phyloP scores from a whole-genome alignment of 1,139 yeast genomes.

The Keqinozyma sinolaborantium region DNA sequence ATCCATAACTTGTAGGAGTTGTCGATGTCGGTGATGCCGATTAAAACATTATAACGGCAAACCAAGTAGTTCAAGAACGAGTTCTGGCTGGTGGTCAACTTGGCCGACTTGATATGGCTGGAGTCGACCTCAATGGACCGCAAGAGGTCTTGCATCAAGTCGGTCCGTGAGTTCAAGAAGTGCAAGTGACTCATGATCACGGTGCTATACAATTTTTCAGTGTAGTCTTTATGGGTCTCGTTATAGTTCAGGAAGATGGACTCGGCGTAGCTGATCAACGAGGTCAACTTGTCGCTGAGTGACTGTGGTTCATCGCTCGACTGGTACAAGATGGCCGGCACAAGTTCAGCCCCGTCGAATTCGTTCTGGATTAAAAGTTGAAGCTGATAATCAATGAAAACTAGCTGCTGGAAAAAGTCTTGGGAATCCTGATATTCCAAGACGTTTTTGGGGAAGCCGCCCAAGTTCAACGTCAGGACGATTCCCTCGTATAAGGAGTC shows the following conservation, averaged over 20 bases:
- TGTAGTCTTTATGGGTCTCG: slow-evolving; percentile 20
- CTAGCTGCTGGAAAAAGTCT: slow-evolving; percentile 32
- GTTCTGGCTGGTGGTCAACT: slow-evolving; percentile 12
- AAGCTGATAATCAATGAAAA: slow-evolving; percentile 39
- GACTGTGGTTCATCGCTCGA: slow-evolving; percentile 11
- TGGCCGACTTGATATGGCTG: slow-evolving; percentile 9
- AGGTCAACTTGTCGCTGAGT: slow-evolving; percentile 22
- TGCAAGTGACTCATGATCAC: slow-evolving; percentile 36
- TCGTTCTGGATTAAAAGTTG: slow-evolving; percentile 33
- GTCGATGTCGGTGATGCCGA: slow-evolving; percentile 22
- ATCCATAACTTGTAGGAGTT: slow-evolving; percentile 25
- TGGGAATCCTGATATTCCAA: slow-evolving; percentile 32
- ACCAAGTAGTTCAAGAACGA: slow-evolving; percentile 31
- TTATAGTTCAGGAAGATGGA: slow-evolving; percentile 27
- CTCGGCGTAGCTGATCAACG: slow-evolving; percentile 26
- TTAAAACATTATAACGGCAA: slow-evolving; percentile 34
- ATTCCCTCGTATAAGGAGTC: slow-evolving; percentile 17
- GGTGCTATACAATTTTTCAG: slow-evolving; percentile 31
- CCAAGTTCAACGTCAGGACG: slow-evolving; percentile 28
- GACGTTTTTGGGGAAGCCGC: slow-evolving; percentile 38
- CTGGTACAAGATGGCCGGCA: slow-evolving; percentile 16
- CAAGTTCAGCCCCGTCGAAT: slow-evolving; percentile 24
- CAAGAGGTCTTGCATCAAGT: slow-evolving; percentile 17
- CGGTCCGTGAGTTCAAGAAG: slow-evolving; percentile 24
- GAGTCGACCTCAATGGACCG: slow-evolving; percentile 14